Evolutionary conservation across 1,139 yeast species (phyloP), one percentile per base, ranked within the genome.

Genomic region (Spencermartinsiella ligniputridi): DNA sequence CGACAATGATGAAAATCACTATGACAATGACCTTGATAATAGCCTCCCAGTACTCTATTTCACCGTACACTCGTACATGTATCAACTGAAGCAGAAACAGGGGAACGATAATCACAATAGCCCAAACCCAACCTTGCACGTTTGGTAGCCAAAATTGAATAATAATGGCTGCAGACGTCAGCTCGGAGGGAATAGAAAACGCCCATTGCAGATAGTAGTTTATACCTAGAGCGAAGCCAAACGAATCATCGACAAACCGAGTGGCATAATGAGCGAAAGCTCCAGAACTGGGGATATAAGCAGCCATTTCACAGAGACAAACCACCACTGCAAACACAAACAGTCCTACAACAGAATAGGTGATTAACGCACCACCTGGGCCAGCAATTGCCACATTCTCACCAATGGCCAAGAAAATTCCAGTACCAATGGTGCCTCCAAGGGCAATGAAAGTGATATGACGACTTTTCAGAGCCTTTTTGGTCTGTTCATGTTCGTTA

Each of bases 371-470:
- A 33, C 85, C 75, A 13, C 75, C 89, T 3, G 90, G 89, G 17
- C 92, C 92, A 3, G 84, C 86, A 49, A 82, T 67, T 1, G 88
- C 81, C 12, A 78, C 66, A 42, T 86, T 85, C 9, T 87, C 80
- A 55, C 89, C 88, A 54, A 83, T 79, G 51, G 51, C 44, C 20
- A 51, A 37, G 53, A 70, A 73, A 37, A 74, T 60, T 41, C 79
- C 79, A 2, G 76, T 69, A 24, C 79, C 78, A 39, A 75, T 72
- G 45, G 72, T 63, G 45, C 75, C 77, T n/a, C 79, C 79, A 39
- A 75, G 70, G 40, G 75, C 71, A 67, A 75, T 71, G 53, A 75
- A 66, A 36, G 71, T 64, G 17, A 75, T 70, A 57, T 75, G 79
- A 38, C 79, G 64, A 11, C 71, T 60, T 35, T 65, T 63, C 36